Evolutionary conservation across 768 basidiomycete genomes (phyloP), one percentile per base, ranked within the genome.

Genomic region (Crassisporium funariophilum): DNA sequence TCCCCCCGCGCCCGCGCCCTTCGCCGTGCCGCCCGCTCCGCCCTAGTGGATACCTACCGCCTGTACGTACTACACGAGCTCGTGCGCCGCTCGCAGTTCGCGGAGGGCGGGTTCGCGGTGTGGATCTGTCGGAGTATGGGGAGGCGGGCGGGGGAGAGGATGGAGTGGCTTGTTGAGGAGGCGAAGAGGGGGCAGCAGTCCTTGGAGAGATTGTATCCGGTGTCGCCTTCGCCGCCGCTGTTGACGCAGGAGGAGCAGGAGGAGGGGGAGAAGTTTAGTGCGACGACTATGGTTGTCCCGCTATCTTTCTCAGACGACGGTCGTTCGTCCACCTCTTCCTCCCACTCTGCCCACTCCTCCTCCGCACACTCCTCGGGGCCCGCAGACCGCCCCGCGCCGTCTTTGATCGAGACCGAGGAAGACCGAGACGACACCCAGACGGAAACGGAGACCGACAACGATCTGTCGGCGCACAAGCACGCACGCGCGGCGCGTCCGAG

Each of bases 21-120:
- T 31, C 79, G 85, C 13, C 69, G 74, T 25, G 74, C 78, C 35
- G 88, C 88, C 4, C 82, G 86, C 22, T 83, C 86, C 15, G 71
- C 75, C 3, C 74, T 89, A 11, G 73, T 88, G 5, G 85, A 91
- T 54, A 72, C 78, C 3, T 88, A 81, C 58, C 79, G 86, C 24
- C 74, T 73, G 17, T 77, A 81, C 55, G 76, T 86, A 19, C 52
- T 85, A n/a, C 59, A 73, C 17, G 80, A 83, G 49, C 69, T 88
- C 17, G 53, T 65, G 35, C 62, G 47, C 50, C 63, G 77, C 35
- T 52, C 64, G 39, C 73, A 59, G 24, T 41, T 10, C 43, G 44
- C 33, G 43, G 47, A 50, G 46, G 71, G 71, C 16, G 75, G 74
- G 3, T 83, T 79, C 52, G 75, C 72, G 22, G 56, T 75, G 4